These are phyloP conservation scores for Microthlaspi erraticum DNA, from an alignment of 345 rosid genomes.

Conservation along the genomic window DNA sequence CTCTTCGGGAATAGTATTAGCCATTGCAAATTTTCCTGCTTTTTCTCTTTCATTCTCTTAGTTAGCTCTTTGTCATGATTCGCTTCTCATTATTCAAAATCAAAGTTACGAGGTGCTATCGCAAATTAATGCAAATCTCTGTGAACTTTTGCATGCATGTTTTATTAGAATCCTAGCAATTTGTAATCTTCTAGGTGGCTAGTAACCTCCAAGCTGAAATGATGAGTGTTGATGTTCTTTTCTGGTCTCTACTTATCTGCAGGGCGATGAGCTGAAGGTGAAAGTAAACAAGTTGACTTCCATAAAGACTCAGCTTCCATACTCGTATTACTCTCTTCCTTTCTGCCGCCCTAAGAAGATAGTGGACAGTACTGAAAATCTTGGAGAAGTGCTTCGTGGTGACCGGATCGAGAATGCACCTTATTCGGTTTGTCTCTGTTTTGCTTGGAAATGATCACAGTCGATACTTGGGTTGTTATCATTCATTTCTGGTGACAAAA, in stretches of 20 bases:
- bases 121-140: neutral
- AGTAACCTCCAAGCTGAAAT: neutral
- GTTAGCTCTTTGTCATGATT: neutral
- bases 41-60: neutral
- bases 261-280: conserved; percentile 82
- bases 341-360: conserved; percentile 73
- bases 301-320: conserved; percentile 92
- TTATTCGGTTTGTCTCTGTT: conserved; percentile 59
- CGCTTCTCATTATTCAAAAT: neutral
- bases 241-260: neutral
- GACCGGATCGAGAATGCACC: conserved; percentile 95
- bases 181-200: neutral
- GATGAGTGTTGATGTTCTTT: neutral
- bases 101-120: neutral
- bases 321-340: conserved; percentile 80
- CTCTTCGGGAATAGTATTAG: neutral
- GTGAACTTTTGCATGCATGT: conserved; percentile 4
- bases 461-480: neutral
- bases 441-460: neutral
- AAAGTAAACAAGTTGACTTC: conserved; percentile 95
- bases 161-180: neutral
- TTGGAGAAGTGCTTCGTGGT: conserved; percentile 98
- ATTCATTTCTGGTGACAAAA: neutral
- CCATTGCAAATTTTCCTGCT: neutral
- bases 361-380: conserved; percentile 93